Percentiles rank a stretch among this genome's conserved stretches.
Evolutionary conservation across 257 asterid species (phyloP).

Genomic region (Jaltomata sinuosa): DNA sequence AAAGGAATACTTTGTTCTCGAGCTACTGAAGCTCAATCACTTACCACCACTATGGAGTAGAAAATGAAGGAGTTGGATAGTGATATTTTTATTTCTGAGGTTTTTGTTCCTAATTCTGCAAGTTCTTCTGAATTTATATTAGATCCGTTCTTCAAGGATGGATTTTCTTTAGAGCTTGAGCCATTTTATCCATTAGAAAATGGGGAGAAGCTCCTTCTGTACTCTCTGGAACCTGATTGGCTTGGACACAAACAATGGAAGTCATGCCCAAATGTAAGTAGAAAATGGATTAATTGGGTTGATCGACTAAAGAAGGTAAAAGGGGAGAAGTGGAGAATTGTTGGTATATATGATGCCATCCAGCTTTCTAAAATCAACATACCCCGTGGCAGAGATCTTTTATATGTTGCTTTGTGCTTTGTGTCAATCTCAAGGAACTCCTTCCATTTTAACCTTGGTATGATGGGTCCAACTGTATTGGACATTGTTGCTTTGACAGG

Average conservation of each 20-base stretch:
- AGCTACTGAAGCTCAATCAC: too few relatives aligned
- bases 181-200: background rate
- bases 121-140: background rate
- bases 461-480: background rate
- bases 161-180: background rate
- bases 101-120: background rate
- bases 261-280: background rate
- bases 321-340: background rate
- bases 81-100: background rate
- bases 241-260: background rate
- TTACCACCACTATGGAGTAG: too few relatives aligned
- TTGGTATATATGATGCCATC: background rate
- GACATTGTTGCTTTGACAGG: background rate
- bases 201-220: background rate
- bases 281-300: background rate
- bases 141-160: background rate
- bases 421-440: background rate
- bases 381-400: background rate
- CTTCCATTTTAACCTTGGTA: background rate
- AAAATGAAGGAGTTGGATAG: too few relatives aligned
- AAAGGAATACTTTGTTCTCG: too few relatives aligned
- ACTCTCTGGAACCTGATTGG: background rate
- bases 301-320: background rate
- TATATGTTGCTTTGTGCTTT: background rate
- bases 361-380: background rate